phyloP scores from a whole-genome alignment of 768 basidiomycete genomes.

The Lactarius quietus region DNA sequence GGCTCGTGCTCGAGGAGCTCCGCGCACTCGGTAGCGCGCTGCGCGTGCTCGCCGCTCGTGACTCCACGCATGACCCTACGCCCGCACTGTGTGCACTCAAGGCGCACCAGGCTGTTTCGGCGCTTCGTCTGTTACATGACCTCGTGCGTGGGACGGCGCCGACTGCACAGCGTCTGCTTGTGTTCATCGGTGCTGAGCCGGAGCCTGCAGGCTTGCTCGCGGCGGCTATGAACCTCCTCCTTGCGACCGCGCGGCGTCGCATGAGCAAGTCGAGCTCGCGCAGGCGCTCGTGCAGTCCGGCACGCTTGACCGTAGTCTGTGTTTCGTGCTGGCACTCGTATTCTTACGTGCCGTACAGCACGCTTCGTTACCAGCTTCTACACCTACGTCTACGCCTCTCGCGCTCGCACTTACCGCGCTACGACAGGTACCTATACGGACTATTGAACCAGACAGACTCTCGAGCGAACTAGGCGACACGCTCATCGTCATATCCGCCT shows the following conservation, averaged over 20 bases:
- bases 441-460: constrained; percentile 23
- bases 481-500: constrained; percentile 31
- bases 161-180: constrained; percentile 43
- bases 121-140: constrained; percentile 47
- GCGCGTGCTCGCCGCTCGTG: constrained; percentile 36
- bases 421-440: constrained; percentile 14
- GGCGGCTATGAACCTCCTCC: constrained; percentile 42
- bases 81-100: constrained; percentile 31
- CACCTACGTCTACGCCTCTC: neutral
- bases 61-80: constrained; percentile 36
- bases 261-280: constrained; percentile 43
- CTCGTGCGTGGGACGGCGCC: constrained; percentile 41
- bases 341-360: constrained; percentile 32
- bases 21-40: constrained; percentile 61
- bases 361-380: constrained; percentile 27
- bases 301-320: constrained; percentile 29
- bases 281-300: constrained; percentile 31
- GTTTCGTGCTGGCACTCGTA: constrained; percentile 28
- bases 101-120: constrained; percentile 49
- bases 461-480: constrained; percentile 39
- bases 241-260: constrained; percentile 49
- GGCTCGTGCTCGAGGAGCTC: constrained; percentile 64
- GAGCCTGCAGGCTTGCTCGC: constrained; percentile 44
- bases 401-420: constrained; percentile 21
- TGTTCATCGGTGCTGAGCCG: constrained; percentile 39